Conservation (phyloP, 2,329 filamentous ascomycete genomes). For the Albophoma yamanashiensis region DNA sequence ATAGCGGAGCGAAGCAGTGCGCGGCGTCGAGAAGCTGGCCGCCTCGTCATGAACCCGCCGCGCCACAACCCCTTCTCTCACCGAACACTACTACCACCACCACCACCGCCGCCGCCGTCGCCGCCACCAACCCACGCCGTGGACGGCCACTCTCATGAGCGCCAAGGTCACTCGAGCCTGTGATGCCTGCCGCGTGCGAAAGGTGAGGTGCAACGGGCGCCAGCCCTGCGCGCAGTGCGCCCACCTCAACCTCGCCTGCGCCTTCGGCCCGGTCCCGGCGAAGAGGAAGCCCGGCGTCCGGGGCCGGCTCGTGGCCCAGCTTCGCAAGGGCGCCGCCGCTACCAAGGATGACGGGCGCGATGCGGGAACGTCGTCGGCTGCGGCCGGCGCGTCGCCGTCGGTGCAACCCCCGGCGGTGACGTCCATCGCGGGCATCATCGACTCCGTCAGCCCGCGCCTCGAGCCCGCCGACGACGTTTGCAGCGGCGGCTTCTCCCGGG, state of each 20-base stretch:
- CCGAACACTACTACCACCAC: no score
- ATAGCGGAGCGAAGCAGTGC: background rate
- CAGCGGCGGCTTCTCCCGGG: constrained; percentile 11
- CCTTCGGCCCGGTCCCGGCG: constrained; percentile 19
- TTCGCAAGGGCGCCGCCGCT: constrained; percentile 13
- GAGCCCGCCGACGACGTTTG: constrained; percentile 1
- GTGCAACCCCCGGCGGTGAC: constrained; percentile 6
- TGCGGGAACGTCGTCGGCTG: background rate
- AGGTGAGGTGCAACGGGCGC: constrained; percentile 24
- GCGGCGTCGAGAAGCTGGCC: background rate
- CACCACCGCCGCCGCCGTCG: background rate
- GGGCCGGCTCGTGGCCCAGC: constrained; percentile 22
- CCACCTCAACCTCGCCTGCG: constrained; percentile 22
- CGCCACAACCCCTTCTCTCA: background rate
- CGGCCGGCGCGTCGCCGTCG: background rate
- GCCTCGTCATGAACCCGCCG: background rate
- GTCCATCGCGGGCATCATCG: constrained; percentile 15
- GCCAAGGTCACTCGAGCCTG: constrained; percentile 18
- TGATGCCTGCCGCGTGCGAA: constrained; percentile 26
- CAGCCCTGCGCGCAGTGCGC: constrained; percentile 24
- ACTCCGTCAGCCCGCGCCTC: constrained; percentile 2
- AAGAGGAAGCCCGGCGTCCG: constrained; percentile 24
- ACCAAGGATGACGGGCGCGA: background rate
- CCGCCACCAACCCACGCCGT: background rate
- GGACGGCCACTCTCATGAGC: background rate